phyloP scores from a whole-genome alignment of 352 stramenopile species.

The Aphanomyces euteiches region DNA sequence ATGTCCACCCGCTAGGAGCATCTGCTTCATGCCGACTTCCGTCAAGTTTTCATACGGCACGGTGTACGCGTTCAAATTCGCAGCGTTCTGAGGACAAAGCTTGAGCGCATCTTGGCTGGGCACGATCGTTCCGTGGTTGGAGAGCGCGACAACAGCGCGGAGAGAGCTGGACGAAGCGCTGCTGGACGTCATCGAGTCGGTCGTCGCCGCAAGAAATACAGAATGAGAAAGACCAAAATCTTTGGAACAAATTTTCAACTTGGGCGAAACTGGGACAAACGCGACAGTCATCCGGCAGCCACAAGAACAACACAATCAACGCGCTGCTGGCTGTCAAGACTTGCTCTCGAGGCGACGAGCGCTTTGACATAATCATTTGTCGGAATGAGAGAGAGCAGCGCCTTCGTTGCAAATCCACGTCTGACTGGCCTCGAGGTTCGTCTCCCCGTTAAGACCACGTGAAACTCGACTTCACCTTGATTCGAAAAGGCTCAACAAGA shows the following conservation, averaged over 20 bases:
- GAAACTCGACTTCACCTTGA: too few relatives aligned
- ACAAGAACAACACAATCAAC: too few relatives aligned
- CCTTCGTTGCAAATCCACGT: too few relatives aligned
- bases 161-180: conserved; percentile 38
- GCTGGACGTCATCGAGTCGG: neutral
- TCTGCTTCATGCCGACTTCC: conserved; percentile 73
- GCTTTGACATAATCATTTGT: too few relatives aligned
- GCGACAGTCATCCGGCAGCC: too few relatives aligned
- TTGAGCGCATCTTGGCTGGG: conserved; percentile 56
- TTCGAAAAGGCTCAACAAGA: too few relatives aligned
- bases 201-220: neutral
- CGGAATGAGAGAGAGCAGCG: too few relatives aligned
- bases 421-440: too few relatives aligned
- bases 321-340: too few relatives aligned
- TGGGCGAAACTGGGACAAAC: neutral
- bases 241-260: too few relatives aligned
- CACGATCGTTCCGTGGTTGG: conserved; percentile 69
- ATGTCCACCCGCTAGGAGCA: conserved; percentile 64
- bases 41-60: conserved; percentile 79
- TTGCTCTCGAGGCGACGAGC: too few relatives aligned
- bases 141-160: conserved; percentile 69
- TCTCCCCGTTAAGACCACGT: too few relatives aligned
- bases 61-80: conserved; percentile 70
- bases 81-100: conserved; percentile 60
- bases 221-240: neutral